These are phyloP conservation scores for Ascobolus immersus DNA, from an alignment of 495 filamentous ascomycete species.

Conservation along the genomic window DNA sequence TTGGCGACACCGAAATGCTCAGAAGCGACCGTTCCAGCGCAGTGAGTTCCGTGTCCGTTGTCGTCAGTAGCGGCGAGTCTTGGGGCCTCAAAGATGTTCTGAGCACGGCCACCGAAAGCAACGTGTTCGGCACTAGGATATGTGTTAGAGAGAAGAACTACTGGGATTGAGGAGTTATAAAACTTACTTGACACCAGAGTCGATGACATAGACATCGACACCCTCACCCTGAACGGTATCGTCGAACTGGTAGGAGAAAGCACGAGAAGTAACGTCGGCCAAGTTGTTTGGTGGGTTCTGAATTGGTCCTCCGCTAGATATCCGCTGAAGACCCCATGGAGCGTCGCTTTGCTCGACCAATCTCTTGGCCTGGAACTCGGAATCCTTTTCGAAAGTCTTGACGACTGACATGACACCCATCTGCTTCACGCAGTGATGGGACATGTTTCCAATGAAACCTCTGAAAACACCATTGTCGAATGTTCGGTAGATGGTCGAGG, in stretches of 20 bases:
- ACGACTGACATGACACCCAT: slow-evolving; percentile 20
- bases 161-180: not conserved
- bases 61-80: slow-evolving; percentile 15
- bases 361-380: slow-evolving; percentile 1
- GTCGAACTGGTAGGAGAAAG: slow-evolving; percentile 22
- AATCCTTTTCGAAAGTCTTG: slow-evolving; percentile 16
- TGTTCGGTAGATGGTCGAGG: slow-evolving; percentile 14
- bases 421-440: slow-evolving; percentile 16
- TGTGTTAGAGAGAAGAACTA: not conserved
- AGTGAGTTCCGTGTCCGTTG: slow-evolving; percentile 32
- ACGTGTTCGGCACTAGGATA: slow-evolving; percentile 13
- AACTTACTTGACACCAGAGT: slow-evolving; percentile 22
- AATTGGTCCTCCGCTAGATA: slow-evolving; percentile 18
- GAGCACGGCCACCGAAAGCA: slow-evolving; percentile 25
- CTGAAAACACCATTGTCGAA: slow-evolving; percentile 24
- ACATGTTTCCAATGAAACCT: slow-evolving; percentile 21
- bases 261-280: slow-evolving; percentile 5
- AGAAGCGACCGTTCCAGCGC: slow-evolving; percentile 40
- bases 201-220: slow-evolving; percentile 27
- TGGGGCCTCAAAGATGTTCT: slow-evolving; percentile 17
- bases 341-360: slow-evolving; percentile 9
- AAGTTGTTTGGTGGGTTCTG: slow-evolving; percentile 4
- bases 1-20: slow-evolving; percentile 42
- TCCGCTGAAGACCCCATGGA: slow-evolving; percentile 27
- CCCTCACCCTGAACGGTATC: slow-evolving; percentile 19